These are phyloP conservation scores for Withania somnifera DNA, from an alignment of 305 asterid species.

Conservation along the genomic window DNA sequence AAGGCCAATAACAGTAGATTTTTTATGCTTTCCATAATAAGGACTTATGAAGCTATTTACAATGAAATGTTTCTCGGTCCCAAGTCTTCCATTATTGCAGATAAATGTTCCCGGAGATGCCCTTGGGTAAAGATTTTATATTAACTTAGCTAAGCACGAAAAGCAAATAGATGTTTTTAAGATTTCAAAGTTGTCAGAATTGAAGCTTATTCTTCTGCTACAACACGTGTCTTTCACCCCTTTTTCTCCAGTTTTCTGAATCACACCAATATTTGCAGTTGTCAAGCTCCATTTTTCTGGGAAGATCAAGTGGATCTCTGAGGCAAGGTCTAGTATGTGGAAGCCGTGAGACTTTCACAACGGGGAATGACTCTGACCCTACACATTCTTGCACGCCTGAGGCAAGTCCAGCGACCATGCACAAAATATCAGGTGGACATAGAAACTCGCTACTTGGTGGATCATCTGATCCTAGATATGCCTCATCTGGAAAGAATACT, in stretches of 20 bases:
- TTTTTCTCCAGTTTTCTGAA: constrained; percentile 36
- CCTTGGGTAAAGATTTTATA: background rate
- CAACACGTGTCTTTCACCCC: constrained; percentile 16
- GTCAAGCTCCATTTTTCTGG: constrained; percentile 32
- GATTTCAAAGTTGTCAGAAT: background rate
- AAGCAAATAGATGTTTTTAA: background rate
- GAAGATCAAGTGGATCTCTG: constrained; percentile 57
- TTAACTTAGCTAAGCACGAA: background rate
- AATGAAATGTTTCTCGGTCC: background rate
- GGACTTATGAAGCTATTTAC: background rate
- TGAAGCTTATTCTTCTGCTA: background rate
- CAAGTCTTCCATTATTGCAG: background rate
- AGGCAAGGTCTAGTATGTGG: constrained; percentile 61
- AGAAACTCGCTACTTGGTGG: constrained; percentile 53
- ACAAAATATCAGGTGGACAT: constrained; percentile 46
- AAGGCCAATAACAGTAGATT: background rate
- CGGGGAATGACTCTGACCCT: constrained; percentile 59
- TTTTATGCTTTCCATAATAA: background rate
- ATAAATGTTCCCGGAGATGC: background rate
- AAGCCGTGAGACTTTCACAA: constrained; percentile 47
- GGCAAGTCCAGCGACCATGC: constrained; percentile 51
- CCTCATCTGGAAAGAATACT: constrained; percentile 40
- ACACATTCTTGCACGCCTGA: constrained; percentile 60
- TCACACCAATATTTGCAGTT: constrained; percentile 29
- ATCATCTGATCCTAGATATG: constrained; percentile 46